Evolutionary conservation across 2,329 filamentous ascomycete species (phyloP), one percentile per base, ranked within the genome.

Genomic region (Pezicula carpinea): DNA sequence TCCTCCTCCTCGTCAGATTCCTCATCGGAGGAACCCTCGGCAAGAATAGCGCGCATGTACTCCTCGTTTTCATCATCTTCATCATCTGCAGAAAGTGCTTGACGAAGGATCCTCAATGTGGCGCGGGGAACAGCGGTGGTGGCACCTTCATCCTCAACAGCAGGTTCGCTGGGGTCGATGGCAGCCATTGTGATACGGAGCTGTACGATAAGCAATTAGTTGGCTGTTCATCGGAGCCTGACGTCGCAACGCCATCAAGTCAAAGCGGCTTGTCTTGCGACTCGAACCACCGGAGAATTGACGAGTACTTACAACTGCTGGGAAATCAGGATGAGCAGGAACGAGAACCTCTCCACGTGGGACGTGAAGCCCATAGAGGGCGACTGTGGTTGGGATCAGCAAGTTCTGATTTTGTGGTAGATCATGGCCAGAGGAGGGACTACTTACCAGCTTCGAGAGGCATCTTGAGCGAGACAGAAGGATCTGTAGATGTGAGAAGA

Each of bases 121-220:
- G 93, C 87, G 59, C 91, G 87, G 59, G 84, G 79, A 48, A 71
- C 68, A 59, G 79, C 79, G 50, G 79, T 69, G 62, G 83, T 81
- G 59, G 76, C 77, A 44, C 79, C 77, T 48, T 76, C 75, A 57
- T 84, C 82, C 49, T 76, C 75, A 67, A 89, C 79, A 31, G 83
- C 78, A 59, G 82, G 76, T 60, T 87, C 87, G 62, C 82, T 89
- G 49, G 93, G 93, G 67, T 99, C 92, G 67, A 99, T 85, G 56
- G 93, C 93, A 62, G 95, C 93, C 93, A 99, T 99, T 63, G 91
- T 97, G 65, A 99, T 89, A 67, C 89, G 89, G 74, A 96, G 95
- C 91, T 96, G 62, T 14, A 33, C 13, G 41, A 44, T 14, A 11
- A 22, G 34, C 32, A 23, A 23, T 59, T 42, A 61, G 55, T 34